Conservation (phyloP, 2,329 filamentous ascomycete species). For the Ceratocystis albifundus region DNA sequence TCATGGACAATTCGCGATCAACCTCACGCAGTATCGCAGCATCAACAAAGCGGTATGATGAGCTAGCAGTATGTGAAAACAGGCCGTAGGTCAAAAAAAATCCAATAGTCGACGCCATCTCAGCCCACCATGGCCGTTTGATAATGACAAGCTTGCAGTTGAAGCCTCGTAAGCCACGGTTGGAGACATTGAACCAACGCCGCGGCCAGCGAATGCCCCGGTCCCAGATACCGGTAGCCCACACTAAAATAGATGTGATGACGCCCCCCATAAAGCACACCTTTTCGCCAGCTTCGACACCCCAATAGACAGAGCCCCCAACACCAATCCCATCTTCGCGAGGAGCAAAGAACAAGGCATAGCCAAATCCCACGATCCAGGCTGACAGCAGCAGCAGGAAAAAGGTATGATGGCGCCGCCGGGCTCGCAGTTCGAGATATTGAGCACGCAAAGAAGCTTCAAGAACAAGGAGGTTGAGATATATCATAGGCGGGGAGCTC, state of each 20-base stretch:
- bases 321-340: constrained; percentile 85
- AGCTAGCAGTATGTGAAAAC: constrained; percentile 56
- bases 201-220: constrained; percentile 88
- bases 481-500: constrained; percentile 91
- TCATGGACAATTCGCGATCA: constrained; percentile 45
- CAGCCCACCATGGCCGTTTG: constrained; percentile 68
- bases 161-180: constrained; percentile 79
- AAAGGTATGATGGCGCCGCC: constrained; percentile 84
- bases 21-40: constrained; percentile 47
- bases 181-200: constrained; percentile 79
- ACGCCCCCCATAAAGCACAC: constrained; percentile 84
- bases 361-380: constrained; percentile 78
- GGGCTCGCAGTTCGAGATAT: constrained; percentile 78
- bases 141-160: constrained; percentile 94
- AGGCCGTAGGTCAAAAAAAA: constrained; percentile 69
- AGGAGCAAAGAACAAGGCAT: constrained; percentile 88
- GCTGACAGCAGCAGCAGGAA: constrained; percentile 67
- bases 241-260: constrained; percentile 75
- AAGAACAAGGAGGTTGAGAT: constrained; percentile 93
- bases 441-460: constrained; percentile 88
- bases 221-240: constrained; percentile 94
- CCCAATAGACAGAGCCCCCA: constrained; percentile 92
- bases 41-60: constrained; percentile 67
- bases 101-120: constrained; percentile 57
- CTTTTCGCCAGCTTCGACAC: constrained; percentile 80